A percentile compares a stretch with the other conserved stretches of the same genome.
Evolutionary conservation across 2,329 filamentous ascomycete species (phyloP).

Genomic region (Pseudofabraea citricarpa): DNA sequence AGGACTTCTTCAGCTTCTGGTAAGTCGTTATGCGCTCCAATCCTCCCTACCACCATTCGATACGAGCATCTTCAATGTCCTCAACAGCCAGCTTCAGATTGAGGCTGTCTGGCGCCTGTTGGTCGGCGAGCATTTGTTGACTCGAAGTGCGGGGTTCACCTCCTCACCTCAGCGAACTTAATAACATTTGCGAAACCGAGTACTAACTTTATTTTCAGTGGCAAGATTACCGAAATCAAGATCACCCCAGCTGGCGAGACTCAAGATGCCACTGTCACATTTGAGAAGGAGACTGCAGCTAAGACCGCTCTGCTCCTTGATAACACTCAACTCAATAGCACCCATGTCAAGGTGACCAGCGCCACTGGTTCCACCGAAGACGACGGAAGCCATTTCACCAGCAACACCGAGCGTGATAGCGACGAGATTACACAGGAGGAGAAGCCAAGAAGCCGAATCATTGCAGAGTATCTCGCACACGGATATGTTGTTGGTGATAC

Average conservation of each 20-base stretch:
- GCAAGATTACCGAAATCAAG: constrained; percentile 83
- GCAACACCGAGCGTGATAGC: constrained; percentile 50
- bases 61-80: no score
- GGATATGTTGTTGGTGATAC: constrained; percentile 77
- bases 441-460: constrained; percentile 89
- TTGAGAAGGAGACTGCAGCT: constrained; percentile 94
- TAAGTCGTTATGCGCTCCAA: constrained; percentile 37
- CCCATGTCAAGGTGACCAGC: constrained; percentile 72
- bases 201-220: constrained; percentile 44
- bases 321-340: constrained; percentile 88
- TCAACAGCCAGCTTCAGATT: no score
- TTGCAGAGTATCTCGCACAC: constrained; percentile 94
- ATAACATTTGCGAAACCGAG: not conserved
- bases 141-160: no score
- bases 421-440: constrained; percentile 88
- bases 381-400: constrained; percentile 50
- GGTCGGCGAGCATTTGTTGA: no score
- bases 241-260: constrained; percentile 62
- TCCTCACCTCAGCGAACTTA: constrained; percentile 17
- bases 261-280: constrained; percentile 87
- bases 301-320: constrained; percentile 96
- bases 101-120: no score
- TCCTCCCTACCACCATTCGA: not conserved
- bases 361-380: constrained; percentile 58
- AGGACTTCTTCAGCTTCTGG: constrained; percentile 97